Base-by-base conservation (phyloP, 805 yeast genomes). In the Pichia paraexigua region DNA sequence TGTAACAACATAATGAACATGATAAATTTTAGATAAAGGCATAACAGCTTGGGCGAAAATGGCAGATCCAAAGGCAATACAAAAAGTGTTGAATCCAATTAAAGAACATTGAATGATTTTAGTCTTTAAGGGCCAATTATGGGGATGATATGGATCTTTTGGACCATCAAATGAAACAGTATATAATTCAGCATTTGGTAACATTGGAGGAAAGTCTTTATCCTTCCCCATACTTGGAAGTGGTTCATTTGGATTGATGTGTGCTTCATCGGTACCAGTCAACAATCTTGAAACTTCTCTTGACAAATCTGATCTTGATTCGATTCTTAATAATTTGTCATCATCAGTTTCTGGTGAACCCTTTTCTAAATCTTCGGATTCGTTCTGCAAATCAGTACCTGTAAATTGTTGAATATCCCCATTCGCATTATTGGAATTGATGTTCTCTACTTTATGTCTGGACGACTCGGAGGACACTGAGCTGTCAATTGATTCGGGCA, bases 1-100 rank as follows among this genome's bases (percentile, higher is more conserved):
- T 15, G 85, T 84, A n/a, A 82, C 91, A 12, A 81, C 85, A 8
- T 61, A 55, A 42, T 86, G 83, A 46, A 91, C 80, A 53, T 78
- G 78, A 66, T 67, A 91, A 41, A 74, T 67, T 46, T 57, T 69
- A 56, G 76, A 65, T 32, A 89, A 60, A 21, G 66, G 75, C 0
- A 66, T 60, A 12, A 79, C 71, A 5, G 83, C 85, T 28, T 84
- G 74, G 1, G 96, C 79, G 61, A 83, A 87, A 63, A 87, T 75
- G n/a, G 96, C 85, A 3, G 96, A 87, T 45, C 95, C 94, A 77
- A 85, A 81, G 2, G 91, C 75, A 40, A 82, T 74, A 43, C 71
- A 58, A 50, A 66, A 64, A 30, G 87, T 79, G 52, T 73, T 63
- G 28, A 68, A 62, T n/a, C 82, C 82, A 43, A 82, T 66, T 11